phyloP scores from a whole-genome alignment of 140 eudicot species.

The Oenanthe javanica region DNA sequence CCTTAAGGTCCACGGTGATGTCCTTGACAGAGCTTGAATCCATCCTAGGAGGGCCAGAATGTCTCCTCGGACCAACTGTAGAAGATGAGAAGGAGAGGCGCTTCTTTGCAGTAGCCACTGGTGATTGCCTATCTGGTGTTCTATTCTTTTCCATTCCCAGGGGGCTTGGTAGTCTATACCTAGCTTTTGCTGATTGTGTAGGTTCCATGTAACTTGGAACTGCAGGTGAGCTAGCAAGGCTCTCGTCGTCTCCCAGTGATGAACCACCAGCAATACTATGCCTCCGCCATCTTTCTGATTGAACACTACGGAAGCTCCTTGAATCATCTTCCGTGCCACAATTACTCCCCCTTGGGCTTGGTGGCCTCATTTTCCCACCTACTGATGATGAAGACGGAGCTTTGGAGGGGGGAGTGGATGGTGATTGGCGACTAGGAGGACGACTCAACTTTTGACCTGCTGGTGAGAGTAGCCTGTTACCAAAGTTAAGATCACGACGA shows the following conservation, averaged over 20 bases:
- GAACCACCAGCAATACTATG: conserved; percentile 69
- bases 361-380: conserved; percentile 24
- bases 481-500: conserved; percentile 12
- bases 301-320: conserved; percentile 47
- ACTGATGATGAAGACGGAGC: background rate
- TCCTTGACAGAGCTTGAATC: conserved; percentile 25
- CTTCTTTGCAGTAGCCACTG: conserved; percentile 29
- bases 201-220: conserved; percentile 77
- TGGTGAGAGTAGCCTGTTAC: conserved; percentile 10
- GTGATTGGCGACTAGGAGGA: conserved; percentile 18
- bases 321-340: conserved; percentile 40
- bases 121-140: conserved; percentile 31
- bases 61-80: conserved; percentile 27
- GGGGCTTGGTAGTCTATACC: conserved; percentile 49
- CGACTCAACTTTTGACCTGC: conserved; percentile 4
- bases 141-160: conserved; percentile 35
- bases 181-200: conserved; percentile 57
- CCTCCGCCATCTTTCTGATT: conserved; percentile 52
- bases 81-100: conserved; percentile 31
- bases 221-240: conserved; percentile 55
- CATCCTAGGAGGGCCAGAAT: conserved; percentile 31
- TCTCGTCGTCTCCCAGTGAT: conserved; percentile 60
- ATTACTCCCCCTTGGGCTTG: conserved; percentile 39
- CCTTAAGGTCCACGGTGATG: conserved; percentile 5
- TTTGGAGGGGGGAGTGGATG: conserved; percentile 17